Evolutionary conservation across 306 rosid genomes (phyloP).

Genomic region (Dalbergia cultrata): DNA sequence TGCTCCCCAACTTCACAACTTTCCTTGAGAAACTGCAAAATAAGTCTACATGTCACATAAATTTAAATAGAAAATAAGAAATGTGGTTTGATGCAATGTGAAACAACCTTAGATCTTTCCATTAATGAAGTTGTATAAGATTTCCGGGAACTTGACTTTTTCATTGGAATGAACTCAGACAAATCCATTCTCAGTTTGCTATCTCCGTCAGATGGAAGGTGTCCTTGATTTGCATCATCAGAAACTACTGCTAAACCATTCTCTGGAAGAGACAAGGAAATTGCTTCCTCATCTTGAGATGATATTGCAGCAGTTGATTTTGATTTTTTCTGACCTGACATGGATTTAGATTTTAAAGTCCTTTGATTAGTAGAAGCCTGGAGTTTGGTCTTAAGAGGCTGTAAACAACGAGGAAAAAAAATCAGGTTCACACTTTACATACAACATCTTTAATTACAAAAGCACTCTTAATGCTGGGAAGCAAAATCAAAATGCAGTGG

Average conservation of each 20-base stretch:
- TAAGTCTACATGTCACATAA: slow-evolving; percentile 35
- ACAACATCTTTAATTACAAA: slow-evolving; percentile 6
- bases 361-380: slow-evolving; percentile 53
- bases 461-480: slow-evolving; percentile 5
- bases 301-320: slow-evolving; percentile 50
- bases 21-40: slow-evolving; percentile 74
- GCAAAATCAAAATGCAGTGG: slow-evolving; percentile 31
- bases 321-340: slow-evolving; percentile 48
- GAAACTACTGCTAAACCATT: slow-evolving; percentile 37
- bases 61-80: slow-evolving; percentile 27
- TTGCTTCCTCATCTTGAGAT: slow-evolving; percentile 57
- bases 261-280: slow-evolving; percentile 51
- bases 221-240: slow-evolving; percentile 51
- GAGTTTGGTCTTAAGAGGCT: slow-evolving; percentile 69
- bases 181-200: slow-evolving; percentile 48
- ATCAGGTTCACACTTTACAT: slow-evolving; percentile 18
- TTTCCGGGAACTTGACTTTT: slow-evolving; percentile 67
- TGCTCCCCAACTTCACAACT: slow-evolving; percentile 53
- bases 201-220: slow-evolving; percentile 54
- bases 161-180: slow-evolving; percentile 50
- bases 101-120: slow-evolving; percentile 76
- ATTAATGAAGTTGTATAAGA: slow-evolving; percentile 79
- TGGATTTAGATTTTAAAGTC: slow-evolving; percentile 57
- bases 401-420: slow-evolving; percentile 40
- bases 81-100: slow-evolving; percentile 30